Evolutionary conservation across 768 basidiomycete genomes (phyloP).

Genomic region (Pulveroboletus sp.): DNA sequence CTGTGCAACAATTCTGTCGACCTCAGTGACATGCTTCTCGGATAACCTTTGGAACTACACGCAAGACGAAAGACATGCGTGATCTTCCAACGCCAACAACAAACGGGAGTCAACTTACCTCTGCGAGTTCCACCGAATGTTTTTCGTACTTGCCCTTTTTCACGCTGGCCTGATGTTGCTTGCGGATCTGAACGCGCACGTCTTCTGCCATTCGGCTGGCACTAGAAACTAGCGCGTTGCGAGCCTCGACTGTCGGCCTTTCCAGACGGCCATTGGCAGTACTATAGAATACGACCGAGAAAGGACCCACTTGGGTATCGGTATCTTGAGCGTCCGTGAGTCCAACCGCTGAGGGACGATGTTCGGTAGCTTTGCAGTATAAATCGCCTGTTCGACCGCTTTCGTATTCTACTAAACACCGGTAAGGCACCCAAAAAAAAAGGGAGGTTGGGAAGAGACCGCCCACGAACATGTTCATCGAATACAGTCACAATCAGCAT

Average conservation of each 20-base stretch:
- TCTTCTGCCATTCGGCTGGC: slow-evolving; percentile 71
- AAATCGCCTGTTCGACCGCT: slow-evolving; percentile 67
- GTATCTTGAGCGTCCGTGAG: slow-evolving; percentile 67
- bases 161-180: slow-evolving; percentile 58
- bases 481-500: slow-evolving; percentile 70
- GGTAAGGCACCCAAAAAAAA: slow-evolving; percentile 7
- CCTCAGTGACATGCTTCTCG: slow-evolving; percentile 56
- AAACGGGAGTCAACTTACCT: slow-evolving; percentile 32
- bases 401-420: slow-evolving; percentile 60
- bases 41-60: slow-evolving; percentile 69
- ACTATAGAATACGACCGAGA: not conserved
- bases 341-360: slow-evolving; percentile 71
- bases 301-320: slow-evolving; percentile 67
- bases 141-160: slow-evolving; percentile 70
- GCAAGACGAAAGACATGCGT: not conserved
- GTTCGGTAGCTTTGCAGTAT: slow-evolving; percentile 68
- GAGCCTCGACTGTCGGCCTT: slow-evolving; percentile 76
- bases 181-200: slow-evolving; percentile 67
- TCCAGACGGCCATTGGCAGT: not conserved
- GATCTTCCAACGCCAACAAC: not conserved
- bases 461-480: slow-evolving; percentile 62
- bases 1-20: slow-evolving; percentile 60
- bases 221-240: slow-evolving; percentile 47
- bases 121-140: slow-evolving; percentile 63
- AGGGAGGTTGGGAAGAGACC: slow-evolving; percentile 3